These are phyloP conservation scores for Pseudogymnoascus sp. DNA, from an alignment of 2,329 filamentous ascomycete genomes.

Conservation along the genomic window DNA sequence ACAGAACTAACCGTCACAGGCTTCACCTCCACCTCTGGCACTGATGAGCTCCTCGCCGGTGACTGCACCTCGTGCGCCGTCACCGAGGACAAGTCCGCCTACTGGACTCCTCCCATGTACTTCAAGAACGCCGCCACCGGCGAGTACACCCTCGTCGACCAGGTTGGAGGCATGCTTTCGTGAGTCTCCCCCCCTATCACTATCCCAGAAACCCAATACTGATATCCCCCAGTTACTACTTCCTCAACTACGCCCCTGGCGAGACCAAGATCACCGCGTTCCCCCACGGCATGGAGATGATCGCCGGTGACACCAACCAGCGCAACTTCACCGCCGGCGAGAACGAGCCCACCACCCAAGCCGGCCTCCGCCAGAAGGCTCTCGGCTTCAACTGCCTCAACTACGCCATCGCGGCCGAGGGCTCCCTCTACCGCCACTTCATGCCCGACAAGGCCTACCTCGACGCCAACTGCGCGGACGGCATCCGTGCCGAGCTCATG, in stretches of 20 bases:
- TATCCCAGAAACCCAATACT: conserved; percentile 15
- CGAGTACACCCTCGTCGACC: conserved; percentile 57
- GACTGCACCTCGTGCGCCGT: conserved; percentile 77
- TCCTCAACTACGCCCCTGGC: conserved; percentile 54
- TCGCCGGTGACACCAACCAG: conserved; percentile 62
- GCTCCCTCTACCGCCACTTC: conserved; percentile 71
- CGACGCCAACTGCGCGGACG: conserved; percentile 73
- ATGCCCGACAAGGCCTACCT: conserved; percentile 72
- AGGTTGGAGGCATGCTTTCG: conserved; percentile 78
- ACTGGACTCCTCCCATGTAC: conserved; percentile 76
- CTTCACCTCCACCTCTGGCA: conserved; percentile 51
- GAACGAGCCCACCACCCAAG: conserved; percentile 56
- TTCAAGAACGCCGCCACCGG: conserved; percentile 61
- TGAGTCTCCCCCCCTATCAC: conserved; percentile 40
- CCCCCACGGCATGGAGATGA: conserved; percentile 70
- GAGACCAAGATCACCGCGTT: conserved; percentile 59
- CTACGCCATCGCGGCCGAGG: conserved; percentile 59
- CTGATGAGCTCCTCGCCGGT: conserved; percentile 47
- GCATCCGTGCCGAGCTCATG: conserved; percentile 73
- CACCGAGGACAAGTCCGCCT: conserved; percentile 74
- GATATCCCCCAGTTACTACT: conserved; percentile 60
- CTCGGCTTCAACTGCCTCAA: conserved; percentile 94
- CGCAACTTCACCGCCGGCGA: conserved; percentile 54
- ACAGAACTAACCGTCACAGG: conserved; percentile 35
- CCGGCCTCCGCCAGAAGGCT: conserved; percentile 66